These are phyloP conservation scores for Suillus subalutaceus DNA, from an alignment of 768 basidiomycete species.

Conservation along the genomic window DNA sequence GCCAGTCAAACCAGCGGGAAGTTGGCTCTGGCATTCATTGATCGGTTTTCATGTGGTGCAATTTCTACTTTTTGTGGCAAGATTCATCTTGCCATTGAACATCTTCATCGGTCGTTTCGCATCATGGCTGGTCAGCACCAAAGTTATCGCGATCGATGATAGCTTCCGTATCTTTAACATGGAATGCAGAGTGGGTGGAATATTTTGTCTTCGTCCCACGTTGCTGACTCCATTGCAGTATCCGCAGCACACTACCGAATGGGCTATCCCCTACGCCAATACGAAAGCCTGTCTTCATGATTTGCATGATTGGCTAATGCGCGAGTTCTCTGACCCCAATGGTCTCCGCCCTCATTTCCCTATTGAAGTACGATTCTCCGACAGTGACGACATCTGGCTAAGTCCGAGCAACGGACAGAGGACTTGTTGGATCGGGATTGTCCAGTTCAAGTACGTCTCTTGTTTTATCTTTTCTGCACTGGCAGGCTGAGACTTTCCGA, in stretches of 20 bases:
- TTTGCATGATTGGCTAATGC: constrained; percentile 69
- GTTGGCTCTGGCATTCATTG: constrained; percentile 72
- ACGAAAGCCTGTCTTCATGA: constrained; percentile 70
- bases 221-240: constrained; percentile 50
- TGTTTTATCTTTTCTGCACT: constrained; percentile 8
- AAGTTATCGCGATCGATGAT: constrained; percentile 69
- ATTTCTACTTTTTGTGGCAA: constrained; percentile 76
- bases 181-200: constrained; percentile 80
- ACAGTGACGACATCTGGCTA: constrained; percentile 91
- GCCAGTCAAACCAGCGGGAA: constrained; percentile 54
- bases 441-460: constrained; percentile 86
- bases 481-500: constrained; percentile 13
- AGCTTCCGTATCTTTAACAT: constrained; percentile 88
- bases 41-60: constrained; percentile 84
- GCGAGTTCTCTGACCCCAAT: constrained; percentile 63
- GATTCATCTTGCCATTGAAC: constrained; percentile 66
- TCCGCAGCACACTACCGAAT: constrained; percentile 93
- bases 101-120: constrained; percentile 62
- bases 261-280: constrained; percentile 80
- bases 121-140: constrained; percentile 64
- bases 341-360: constrained; percentile 91
- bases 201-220: constrained; percentile 7
- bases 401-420: constrained; percentile 80
- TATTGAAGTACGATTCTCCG: constrained; percentile 89
- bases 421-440: constrained; percentile 95